Evolutionary conservation across 148 eudicot genomes (phyloP).

Genomic region (Persicaria maculosa): DNA sequence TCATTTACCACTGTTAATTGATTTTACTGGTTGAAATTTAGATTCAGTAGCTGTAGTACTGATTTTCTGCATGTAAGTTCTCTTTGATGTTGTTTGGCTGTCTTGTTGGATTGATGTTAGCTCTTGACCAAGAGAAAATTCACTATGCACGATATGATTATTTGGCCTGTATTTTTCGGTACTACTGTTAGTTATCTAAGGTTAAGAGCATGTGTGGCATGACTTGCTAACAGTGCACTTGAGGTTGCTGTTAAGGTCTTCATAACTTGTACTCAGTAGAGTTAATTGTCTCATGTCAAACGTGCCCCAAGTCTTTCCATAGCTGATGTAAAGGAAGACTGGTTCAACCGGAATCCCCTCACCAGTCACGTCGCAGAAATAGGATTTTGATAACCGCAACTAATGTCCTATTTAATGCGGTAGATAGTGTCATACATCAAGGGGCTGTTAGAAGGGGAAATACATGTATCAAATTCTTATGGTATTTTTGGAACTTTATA

Average conservation of each 20-base stretch:
- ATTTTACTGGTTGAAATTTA: neutral
- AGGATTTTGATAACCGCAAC: neutral
- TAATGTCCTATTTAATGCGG: neutral
- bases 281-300: too few species aligned
- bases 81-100: neutral
- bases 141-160: neutral
- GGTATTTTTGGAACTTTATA: neutral
- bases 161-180: neutral
- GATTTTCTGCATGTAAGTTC: neutral
- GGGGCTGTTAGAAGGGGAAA: neutral
- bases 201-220: neutral
- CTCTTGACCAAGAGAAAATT: neutral
- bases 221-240: too few species aligned
- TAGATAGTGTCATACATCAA: neutral
- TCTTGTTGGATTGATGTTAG: conserved; percentile 1
- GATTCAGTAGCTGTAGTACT: neutral
- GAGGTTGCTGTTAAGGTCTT: too few species aligned
- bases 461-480: neutral
- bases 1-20: neutral
- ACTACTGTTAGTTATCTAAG: neutral
- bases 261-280: too few species aligned
- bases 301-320: too few species aligned
- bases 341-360: too few species aligned
- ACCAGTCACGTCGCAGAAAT: neutral
- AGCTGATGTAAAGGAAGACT: too few species aligned